Conservation (phyloP, 2,329 filamentous ascomycete species). For the Chaetomiaceae sp. region DNA sequence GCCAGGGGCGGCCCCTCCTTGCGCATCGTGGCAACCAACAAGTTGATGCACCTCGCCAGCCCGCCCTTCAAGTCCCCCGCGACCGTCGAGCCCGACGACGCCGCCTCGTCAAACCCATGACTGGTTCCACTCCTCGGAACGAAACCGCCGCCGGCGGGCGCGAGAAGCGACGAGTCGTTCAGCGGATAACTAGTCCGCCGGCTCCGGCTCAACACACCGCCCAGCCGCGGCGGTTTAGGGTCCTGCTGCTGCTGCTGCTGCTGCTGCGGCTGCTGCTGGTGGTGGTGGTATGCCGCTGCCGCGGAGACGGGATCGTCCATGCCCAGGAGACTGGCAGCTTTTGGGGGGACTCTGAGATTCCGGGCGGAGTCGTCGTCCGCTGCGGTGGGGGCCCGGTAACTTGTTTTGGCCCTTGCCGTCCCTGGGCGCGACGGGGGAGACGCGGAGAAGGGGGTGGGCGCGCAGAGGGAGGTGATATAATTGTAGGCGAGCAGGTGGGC, state of each 20-base stretch:
- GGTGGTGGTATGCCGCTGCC: slow-evolving; percentile 19
- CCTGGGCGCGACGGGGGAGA: slow-evolving; percentile 24
- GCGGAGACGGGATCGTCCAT: slow-evolving; percentile 30
- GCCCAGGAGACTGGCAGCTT: slow-evolving; percentile 50
- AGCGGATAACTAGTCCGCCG: background rate
- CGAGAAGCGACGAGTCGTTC: too few species aligned
- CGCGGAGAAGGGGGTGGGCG: slow-evolving; percentile 24
- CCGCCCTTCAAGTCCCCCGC: slow-evolving; percentile 46
- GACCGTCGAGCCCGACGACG: slow-evolving; percentile 31
- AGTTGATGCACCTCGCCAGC: slow-evolving; percentile 47
- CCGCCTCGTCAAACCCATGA: background rate
- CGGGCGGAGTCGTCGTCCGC: background rate
- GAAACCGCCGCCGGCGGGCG: too few species aligned
- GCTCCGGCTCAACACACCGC: background rate
- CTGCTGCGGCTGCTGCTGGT: slow-evolving; percentile 13
- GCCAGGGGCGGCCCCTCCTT: slow-evolving; percentile 17
- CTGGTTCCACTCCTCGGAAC: background rate
- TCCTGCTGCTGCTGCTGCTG: background rate
- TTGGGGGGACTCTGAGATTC: slow-evolving; percentile 40
- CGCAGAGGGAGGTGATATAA: slow-evolving; percentile 44
- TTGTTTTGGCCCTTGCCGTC: background rate
- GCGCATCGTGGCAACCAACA: slow-evolving; percentile 46
- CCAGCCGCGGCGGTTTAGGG: background rate
- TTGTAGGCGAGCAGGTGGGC: slow-evolving; percentile 57
- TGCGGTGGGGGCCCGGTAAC: slow-evolving; percentile 17